phyloP scores from a whole-genome alignment of 495 filamentous ascomycete species.

The Aspergillus egyptiacus region DNA sequence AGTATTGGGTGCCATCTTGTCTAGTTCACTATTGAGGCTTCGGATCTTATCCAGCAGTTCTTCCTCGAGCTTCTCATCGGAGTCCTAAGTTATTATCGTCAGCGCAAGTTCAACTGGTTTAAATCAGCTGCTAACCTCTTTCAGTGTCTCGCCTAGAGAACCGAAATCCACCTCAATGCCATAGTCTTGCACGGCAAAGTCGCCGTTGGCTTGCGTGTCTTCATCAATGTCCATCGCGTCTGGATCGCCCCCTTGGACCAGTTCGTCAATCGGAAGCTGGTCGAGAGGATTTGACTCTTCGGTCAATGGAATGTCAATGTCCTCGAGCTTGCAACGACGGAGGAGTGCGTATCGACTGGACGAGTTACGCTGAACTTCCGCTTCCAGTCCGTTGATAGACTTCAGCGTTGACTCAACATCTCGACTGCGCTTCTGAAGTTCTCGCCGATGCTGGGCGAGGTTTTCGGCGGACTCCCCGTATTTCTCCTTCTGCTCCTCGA shows the following conservation, averaged over 20 bases:
- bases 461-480: constrained; percentile 65
- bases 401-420: constrained; percentile 75
- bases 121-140: constrained; percentile 51
- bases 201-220: constrained; percentile 37
- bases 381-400: constrained; percentile 69
- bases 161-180: constrained; percentile 91
- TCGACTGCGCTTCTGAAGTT: constrained; percentile 77
- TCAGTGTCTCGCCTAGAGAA: constrained; percentile 76
- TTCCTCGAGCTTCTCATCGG: constrained; percentile 69
- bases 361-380: constrained; percentile 74
- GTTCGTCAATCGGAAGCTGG: constrained; percentile 79
- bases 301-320: constrained; percentile 77
- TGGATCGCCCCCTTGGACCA: constrained; percentile 56
- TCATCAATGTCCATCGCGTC: constrained; percentile 90
- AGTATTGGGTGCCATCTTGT: constrained; percentile 93
- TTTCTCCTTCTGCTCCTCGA: constrained; percentile 60
- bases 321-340: constrained; percentile 86
- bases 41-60: constrained; percentile 72
- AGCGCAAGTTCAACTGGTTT: not conserved
- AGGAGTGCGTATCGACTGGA: constrained; percentile 77
- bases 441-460: constrained; percentile 71
- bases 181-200: constrained; percentile 67
- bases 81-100: constrained; percentile 46
- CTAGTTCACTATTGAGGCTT: constrained; percentile 67
- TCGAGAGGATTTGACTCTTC: constrained; percentile 71